Base-by-base conservation (phyloP, 371 early-diverging fungal species). In the Lichtheimia hyalospora region DNA sequence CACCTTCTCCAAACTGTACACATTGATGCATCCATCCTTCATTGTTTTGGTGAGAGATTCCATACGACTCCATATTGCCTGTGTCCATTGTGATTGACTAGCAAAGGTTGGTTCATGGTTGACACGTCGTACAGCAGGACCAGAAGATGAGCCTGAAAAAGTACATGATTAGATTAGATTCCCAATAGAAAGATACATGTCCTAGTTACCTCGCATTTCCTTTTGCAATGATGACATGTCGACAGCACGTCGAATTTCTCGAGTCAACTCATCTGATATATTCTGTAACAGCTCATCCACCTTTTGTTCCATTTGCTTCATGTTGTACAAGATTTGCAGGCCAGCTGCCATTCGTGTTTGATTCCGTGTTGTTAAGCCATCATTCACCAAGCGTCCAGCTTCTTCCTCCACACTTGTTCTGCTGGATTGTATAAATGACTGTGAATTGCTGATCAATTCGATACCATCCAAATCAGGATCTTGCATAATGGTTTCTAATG, bases 11-110 rank as follows among this genome's bases (percentile, higher is more conserved):
- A 93, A 58, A 12, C 82, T 71, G 60, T 91, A 91, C 3, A 91
- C 85, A 75, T 90, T 89, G 58, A 78, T 77, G 53, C 88, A 85
- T 42, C 85, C 77, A 34, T 83, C 86, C 50, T 85, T 82, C 75
- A 91, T 85, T n/a, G 75, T 71, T 54, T 89, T 84, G 81, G 88
- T 87, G n/a, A 92, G 70, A 7, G 66, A 64, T 63, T 92, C 93
- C 77, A 90, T 79, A 6, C 90, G 69, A 16, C 63, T 75, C 92
- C 92, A 92, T 21, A 93, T 63, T 27, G 75, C 74, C 15, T 79
- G 62, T 2, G 82, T 71, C 75, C 76, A 80, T 27, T 71, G 52
- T 18, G 71, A 61, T n/a, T 81, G 80, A 5, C 75, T 83, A 24
- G 79, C 85, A 24, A 79, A 65, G 25, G 77, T 72, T 0, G 85